Conservation (phyloP, 2,329 filamentous ascomycete genomes). For the Leptographium radiaticola region DNA sequence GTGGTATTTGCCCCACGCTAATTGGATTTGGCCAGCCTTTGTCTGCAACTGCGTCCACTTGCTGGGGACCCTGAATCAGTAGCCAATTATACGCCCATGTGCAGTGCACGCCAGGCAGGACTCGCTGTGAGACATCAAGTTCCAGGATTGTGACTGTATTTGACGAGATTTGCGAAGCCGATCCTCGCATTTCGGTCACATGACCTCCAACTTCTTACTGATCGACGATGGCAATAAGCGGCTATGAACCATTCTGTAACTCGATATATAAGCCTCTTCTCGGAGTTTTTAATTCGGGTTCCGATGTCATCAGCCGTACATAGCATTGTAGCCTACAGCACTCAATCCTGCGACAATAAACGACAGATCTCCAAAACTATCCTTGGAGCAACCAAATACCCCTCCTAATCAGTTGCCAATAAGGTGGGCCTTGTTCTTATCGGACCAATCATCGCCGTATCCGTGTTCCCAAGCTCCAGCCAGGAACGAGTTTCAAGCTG, state of each 20-base stretch:
- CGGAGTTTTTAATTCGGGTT: too few species aligned
- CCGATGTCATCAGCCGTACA: too few species aligned
- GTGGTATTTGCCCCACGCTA: not conserved
- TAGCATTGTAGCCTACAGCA: too few species aligned
- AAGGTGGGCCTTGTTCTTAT: constrained; percentile 1
- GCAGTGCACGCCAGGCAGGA: not conserved
- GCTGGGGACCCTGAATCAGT: not conserved
- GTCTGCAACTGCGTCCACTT: not conserved
- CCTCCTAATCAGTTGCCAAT: not conserved
- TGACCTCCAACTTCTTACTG: too few species aligned
- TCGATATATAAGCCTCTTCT: too few species aligned
- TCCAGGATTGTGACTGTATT: too few species aligned
- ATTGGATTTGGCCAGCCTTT: not conserved
- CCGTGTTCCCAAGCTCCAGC: constrained; percentile 6
- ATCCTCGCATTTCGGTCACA: too few species aligned
- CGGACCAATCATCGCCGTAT: constrained; percentile 7
- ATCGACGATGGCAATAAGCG: too few species aligned
- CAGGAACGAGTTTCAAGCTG: constrained; percentile 6
- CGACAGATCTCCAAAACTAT: too few species aligned
- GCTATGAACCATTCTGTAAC: too few species aligned
- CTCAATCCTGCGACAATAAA: too few species aligned
- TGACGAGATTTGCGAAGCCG: not conserved
- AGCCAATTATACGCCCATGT: not conserved
- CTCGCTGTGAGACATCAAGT: not conserved
- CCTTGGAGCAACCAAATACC: too few species aligned